A percentile compares a stretch with the other conserved stretches of the same genome.
Conservation (phyloP, 345 rosid genomes). For the Combretum micranthum region DNA sequence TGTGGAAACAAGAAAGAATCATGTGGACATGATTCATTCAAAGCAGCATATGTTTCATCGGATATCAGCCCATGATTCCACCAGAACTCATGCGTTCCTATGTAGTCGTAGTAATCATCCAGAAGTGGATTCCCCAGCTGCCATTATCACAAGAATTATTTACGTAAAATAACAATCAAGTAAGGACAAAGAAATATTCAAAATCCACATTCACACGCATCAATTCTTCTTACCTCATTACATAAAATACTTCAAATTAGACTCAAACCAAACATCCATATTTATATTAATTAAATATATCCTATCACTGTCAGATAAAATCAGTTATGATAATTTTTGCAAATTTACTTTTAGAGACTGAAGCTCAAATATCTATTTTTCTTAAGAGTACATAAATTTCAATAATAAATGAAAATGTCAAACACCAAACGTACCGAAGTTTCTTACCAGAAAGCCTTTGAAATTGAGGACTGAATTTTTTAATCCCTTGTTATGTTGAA, state of each 20-base stretch:
- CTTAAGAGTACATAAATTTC: no score
- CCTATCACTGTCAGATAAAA: no score
- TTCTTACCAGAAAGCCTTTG: slow-evolving; percentile 66
- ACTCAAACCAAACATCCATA: no score
- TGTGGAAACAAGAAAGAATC: slow-evolving; percentile 51
- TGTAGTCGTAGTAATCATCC: slow-evolving; percentile 38
- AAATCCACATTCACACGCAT: no score
- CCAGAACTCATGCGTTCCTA: slow-evolving; percentile 52
- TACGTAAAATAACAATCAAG: no score
- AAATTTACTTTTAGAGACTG: no score
- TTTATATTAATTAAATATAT: no score
- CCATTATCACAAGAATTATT: slow-evolving; percentile 1
- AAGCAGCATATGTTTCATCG: slow-evolving; percentile 28
- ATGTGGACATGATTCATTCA: slow-evolving; percentile 30
- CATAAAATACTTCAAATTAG: no score
- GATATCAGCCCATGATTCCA: slow-evolving; percentile 70
- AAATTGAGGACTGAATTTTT: slow-evolving; percentile 53
- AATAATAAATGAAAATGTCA: not conserved
- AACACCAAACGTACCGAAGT: not conserved
- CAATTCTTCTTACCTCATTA: no score
- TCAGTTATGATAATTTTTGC: no score
- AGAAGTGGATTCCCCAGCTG: slow-evolving; percentile 63
- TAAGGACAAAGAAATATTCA: no score
- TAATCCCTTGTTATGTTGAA: slow-evolving; percentile 34
- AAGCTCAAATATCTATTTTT: no score